These are phyloP conservation scores for Wickerhamomyces queroliae DNA, from an alignment of 805 yeast species.

Conservation along the genomic window DNA sequence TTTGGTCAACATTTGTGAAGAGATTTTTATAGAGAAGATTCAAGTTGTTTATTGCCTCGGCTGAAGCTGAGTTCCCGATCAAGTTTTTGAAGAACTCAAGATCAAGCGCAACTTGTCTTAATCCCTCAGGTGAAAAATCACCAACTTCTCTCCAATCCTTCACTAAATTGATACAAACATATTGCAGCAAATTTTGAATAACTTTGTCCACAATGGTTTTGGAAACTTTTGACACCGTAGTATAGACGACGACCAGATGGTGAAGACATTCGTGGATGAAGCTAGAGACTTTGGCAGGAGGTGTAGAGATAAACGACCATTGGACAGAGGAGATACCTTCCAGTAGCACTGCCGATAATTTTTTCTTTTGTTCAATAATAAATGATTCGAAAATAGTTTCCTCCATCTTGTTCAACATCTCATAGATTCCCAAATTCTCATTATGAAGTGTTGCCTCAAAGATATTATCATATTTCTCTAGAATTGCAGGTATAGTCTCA, in stretches of 20 bases:
- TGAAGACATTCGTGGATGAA: slow-evolving; percentile 45
- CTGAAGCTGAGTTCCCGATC: slow-evolving; percentile 15
- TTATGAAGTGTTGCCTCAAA: slow-evolving; percentile 41
- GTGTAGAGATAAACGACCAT: slow-evolving; percentile 34
- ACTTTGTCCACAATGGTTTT: slow-evolving; percentile 39
- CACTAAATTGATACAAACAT: slow-evolving; percentile 28
- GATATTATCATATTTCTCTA: slow-evolving; percentile 42
- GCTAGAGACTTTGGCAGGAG: slow-evolving; percentile 34
- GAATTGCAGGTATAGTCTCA: slow-evolving; percentile 40
- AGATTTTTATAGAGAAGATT: slow-evolving; percentile 17
- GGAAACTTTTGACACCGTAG: slow-evolving; percentile 43
- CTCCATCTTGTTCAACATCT: slow-evolving; percentile 42
- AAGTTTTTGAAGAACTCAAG: slow-evolving; percentile 41
- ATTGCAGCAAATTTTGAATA: slow-evolving; percentile 38
- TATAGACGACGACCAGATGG: slow-evolving; percentile 44
- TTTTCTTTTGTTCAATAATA: slow-evolving; percentile 40
- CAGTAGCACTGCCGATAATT: slow-evolving; percentile 31
- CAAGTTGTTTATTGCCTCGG: slow-evolving; percentile 9
- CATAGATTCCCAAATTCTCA: slow-evolving; percentile 37
- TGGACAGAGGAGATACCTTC: slow-evolving; percentile 34
- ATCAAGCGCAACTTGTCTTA: slow-evolving; percentile 47
- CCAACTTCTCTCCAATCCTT: slow-evolving; percentile 38
- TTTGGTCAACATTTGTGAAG: slow-evolving; percentile 3
- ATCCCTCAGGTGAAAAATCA: slow-evolving; percentile 38
- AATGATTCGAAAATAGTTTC: slow-evolving; percentile 48